phyloP scores from a whole-genome alignment of 495 filamentous ascomycete genomes.

The Aspergillus hancockii region DNA sequence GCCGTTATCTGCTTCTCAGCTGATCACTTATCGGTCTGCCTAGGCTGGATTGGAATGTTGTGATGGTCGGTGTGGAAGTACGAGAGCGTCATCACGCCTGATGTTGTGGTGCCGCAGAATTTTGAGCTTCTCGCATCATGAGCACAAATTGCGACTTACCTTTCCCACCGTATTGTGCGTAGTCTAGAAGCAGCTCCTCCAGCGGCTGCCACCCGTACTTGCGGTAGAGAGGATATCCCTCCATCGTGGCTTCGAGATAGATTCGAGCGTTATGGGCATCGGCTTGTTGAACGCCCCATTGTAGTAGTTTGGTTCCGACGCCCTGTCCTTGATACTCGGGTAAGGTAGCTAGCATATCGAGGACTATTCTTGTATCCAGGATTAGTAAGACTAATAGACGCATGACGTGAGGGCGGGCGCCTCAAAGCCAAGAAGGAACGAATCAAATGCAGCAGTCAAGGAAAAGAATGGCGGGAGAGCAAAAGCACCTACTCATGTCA shows the following conservation, averaged over 20 bases:
- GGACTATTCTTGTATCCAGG: conserved; percentile 13
- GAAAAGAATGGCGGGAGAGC: not conserved
- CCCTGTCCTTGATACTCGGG: conserved; percentile 52
- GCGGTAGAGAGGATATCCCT: conserved; percentile 51
- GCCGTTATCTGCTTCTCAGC: conserved; percentile 9
- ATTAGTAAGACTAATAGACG: not conserved
- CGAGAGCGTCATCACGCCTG: not conserved
- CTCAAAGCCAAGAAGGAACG: not conserved
- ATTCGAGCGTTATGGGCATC: conserved; percentile 47
- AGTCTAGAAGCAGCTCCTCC: conserved; percentile 40
- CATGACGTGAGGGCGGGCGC: not conserved
- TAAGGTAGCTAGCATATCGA: conserved; percentile 32
- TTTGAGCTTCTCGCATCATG: conserved; percentile 27
- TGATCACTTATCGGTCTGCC: not conserved
- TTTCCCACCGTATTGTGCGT: conserved; percentile 32
- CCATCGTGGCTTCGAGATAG: conserved; percentile 57
- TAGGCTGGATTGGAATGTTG: not conserved
- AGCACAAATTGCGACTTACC: conserved; percentile 27
- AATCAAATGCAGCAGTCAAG: not conserved
- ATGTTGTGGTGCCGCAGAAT: not conserved
- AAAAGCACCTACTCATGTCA: conserved; percentile 20
- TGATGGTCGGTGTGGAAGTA: not conserved
- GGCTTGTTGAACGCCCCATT: conserved; percentile 50
- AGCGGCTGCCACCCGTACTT: conserved; percentile 49
- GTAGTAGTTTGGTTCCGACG: conserved; percentile 47